Percentiles rank a stretch among this genome's conserved stretches.
Conservation (phyloP, 805 yeast species). For the Pachysolen tannophilus region DNA sequence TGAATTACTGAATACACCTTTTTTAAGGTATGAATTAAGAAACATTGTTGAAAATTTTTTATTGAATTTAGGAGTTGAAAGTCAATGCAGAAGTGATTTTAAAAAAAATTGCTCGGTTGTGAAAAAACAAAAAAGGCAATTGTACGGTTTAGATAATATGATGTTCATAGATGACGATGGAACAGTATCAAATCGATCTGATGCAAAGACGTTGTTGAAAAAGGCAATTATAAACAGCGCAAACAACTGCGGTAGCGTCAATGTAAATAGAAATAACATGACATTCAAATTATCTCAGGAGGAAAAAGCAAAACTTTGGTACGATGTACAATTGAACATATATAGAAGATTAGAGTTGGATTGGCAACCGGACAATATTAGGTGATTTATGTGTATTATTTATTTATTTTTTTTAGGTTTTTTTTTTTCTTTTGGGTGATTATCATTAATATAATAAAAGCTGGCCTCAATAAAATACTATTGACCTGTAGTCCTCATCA, state of each 20-base stretch:
- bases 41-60: conserved; percentile 65
- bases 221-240: conserved; percentile 23
- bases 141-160: conserved; percentile 12
- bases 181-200: conserved; percentile 3
- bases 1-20: conserved; percentile 14
- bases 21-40: conserved; percentile 50
- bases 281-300: conserved; percentile 34
- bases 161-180: conserved; percentile 1
- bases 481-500: too few species aligned
- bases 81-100: conserved; percentile 63
- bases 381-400: too few species aligned
- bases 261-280: conserved; percentile 13
- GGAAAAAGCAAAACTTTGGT: conserved; percentile 56
- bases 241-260: conserved; percentile 10
- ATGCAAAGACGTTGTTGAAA: conserved; percentile 26
- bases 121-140: conserved; percentile 31
- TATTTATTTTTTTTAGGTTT: too few species aligned
- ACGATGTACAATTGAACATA: conserved; percentile 51
- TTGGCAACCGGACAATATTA: conserved; percentile 42
- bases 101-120: conserved; percentile 40
- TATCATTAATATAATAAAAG: too few species aligned
- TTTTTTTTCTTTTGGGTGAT: too few species aligned
- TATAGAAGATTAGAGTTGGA: conserved; percentile 52
- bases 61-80: conserved; percentile 58
- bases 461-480: too few species aligned